Base-by-base conservation (phyloP, 169 alveolate species). In the Cryptosporidium sp. region DNA sequence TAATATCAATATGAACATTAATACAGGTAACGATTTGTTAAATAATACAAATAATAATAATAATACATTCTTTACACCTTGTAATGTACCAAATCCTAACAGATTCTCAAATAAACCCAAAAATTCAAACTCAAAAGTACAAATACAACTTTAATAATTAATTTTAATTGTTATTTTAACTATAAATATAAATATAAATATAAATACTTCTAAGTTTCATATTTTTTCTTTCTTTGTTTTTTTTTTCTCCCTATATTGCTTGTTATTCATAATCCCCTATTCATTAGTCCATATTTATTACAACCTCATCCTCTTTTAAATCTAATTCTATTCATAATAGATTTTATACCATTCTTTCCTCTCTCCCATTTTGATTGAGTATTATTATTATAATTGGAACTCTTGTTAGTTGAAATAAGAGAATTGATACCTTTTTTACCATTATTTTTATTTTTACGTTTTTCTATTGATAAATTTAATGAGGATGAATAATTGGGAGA, bases 101-200 rank as follows among this genome's bases (percentile, higher is more conserved):
- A 60, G 89, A 29, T 80, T 80, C 35, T 80, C 89, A 16, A 80
- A 80, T 45, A 65, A 29, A 44, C 89, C 89, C 3, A 80, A 60
- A 29, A 45, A 80, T 21, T 21, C 51, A 7, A 44, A 21, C 35
- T 65, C 80, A 4, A 80, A 80, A 21, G 89, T 80, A 9, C 72
- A 80, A 65, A 80, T 80, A 4, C 89, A 80, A 44, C 67, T 80
- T 4, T 80, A 65, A 48, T 75, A 42, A 42, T 42, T 42, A 42
- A 9, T 42, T 42, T 9, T 9, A 42, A 9, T 9, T 6, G 12
- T 42, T 42, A 42, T 9, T 42, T 42, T 8, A 9, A 8, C 62
- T 53, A 14, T 60, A 53, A 45, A 9, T 21, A 45, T 45, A 31
- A 42, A 2, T 14, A 42, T 69, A 9, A 23, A 4, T n/a, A 31